Conservation (phyloP, 2,329 filamentous ascomycete genomes). For the Talaromyces amestolkiae region DNA sequence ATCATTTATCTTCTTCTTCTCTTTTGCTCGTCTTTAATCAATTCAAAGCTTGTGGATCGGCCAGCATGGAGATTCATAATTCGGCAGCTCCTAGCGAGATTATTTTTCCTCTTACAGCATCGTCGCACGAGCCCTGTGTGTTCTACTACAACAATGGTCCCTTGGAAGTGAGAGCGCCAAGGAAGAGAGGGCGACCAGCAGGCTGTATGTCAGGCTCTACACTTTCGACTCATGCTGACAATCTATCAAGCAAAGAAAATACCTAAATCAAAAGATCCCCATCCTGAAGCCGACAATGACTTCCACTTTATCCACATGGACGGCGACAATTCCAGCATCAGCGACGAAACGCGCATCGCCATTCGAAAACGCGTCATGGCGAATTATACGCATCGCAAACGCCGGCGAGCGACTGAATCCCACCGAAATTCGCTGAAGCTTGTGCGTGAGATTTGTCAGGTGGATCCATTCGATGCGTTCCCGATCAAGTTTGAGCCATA, state of each 20-base stretch:
- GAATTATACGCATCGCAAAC: constrained; percentile 9
- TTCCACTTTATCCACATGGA: constrained; percentile 3
- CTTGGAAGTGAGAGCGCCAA: constrained; percentile 4
- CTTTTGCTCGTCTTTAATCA: not conserved
- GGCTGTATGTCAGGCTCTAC: not conserved
- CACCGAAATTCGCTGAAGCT: not conserved
- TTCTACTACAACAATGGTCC: constrained; percentile 14
- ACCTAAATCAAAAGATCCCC: no score
- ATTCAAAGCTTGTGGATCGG: not conserved
- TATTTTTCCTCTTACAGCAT: not conserved
- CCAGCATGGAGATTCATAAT: not conserved
- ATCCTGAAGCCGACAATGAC: not conserved
- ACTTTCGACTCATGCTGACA: not conserved
- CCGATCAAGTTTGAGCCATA: constrained; percentile 13
- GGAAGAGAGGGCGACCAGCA: constrained; percentile 3
- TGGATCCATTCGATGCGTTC: constrained; percentile 18
- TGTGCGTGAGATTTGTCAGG: not conserved
- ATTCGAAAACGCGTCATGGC: constrained; percentile 15
- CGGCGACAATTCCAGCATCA: not conserved
- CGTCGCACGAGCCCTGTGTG: constrained; percentile 3
- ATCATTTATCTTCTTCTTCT: not conserved
- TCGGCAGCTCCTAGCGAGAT: constrained; percentile 4
- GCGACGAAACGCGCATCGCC: not conserved
- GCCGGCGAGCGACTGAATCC: not conserved
- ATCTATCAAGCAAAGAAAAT: not conserved